Evolutionary conservation across 1,284 basidiomycete genomes (phyloP).

Genomic region (Ganoderma leucocontextum): DNA sequence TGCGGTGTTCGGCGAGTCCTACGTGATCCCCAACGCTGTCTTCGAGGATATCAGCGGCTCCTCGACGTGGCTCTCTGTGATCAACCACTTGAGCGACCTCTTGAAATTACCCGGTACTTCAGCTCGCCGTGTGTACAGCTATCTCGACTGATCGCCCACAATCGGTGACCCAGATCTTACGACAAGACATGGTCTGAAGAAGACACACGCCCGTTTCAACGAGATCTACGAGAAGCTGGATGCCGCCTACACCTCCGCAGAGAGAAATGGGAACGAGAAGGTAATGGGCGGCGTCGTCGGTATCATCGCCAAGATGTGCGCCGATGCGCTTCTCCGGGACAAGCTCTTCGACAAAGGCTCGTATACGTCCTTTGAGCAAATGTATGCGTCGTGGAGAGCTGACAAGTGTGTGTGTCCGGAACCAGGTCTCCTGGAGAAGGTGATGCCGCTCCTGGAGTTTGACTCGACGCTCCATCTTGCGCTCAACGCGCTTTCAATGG

Average conservation of each 20-base stretch:
- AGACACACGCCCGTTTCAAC: constrained; percentile 61
- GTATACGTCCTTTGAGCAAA: constrained; percentile 3
- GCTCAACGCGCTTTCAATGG: constrained; percentile 58
- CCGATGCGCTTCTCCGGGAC: constrained; percentile 61
- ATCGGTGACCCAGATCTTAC: constrained; percentile 52
- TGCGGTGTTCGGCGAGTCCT: constrained; percentile 2
- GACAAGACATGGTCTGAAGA: constrained; percentile 63
- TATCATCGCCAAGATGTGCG: constrained; percentile 67
- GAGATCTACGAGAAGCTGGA: constrained; percentile 56
- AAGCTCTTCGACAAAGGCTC: constrained; percentile 61
- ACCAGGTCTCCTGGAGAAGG: constrained; percentile 58
- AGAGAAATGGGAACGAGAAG: constrained; percentile 28
- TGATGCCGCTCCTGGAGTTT: constrained; percentile 57
- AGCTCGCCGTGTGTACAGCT: not conserved
- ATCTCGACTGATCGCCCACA: not conserved
- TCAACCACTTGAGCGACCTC: constrained; percentile 42
- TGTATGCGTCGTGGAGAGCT: not conserved
- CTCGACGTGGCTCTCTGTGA: constrained; percentile 41
- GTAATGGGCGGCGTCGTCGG: constrained; percentile 58
- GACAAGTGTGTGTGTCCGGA: not conserved
- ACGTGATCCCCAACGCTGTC: not conserved
- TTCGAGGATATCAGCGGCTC: constrained; percentile 11
- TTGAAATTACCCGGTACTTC: constrained; percentile 59
- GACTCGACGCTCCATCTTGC: constrained; percentile 56
- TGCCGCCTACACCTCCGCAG: constrained; percentile 25